Conservation (phyloP, 768 basidiomycete species). For the Chalciporus pseudorubinellus region DNA sequence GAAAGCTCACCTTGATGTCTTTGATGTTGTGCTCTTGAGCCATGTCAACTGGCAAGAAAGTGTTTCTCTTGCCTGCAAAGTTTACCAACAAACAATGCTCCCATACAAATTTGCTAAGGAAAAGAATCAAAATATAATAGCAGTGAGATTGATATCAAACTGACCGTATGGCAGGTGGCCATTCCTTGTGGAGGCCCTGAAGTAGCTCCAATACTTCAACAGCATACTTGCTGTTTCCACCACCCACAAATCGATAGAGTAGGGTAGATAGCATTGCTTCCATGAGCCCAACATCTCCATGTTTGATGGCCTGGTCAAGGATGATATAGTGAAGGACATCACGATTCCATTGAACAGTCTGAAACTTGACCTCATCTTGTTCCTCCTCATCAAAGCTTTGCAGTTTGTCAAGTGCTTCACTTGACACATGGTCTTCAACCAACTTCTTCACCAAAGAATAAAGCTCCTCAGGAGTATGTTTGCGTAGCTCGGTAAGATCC, state of each 20-base stretch:
- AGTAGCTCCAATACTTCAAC: slow-evolving; percentile 28
- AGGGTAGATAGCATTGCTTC: slow-evolving; percentile 24
- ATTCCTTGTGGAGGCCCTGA: slow-evolving; percentile 27
- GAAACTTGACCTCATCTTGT: slow-evolving; percentile 26
- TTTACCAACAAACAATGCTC: no score
- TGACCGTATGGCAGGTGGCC: slow-evolving; percentile 22
- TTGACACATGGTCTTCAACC: slow-evolving; percentile 29
- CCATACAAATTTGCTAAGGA: no score
- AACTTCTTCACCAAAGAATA: not conserved
- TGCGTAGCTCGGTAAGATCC: slow-evolving; percentile 18
- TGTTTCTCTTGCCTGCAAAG: not conserved
- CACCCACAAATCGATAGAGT: slow-evolving; percentile 26
- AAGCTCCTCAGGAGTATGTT: slow-evolving; percentile 34
- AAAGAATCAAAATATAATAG: no score
- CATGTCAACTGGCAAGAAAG: slow-evolving; percentile 23
- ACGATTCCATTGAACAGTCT: slow-evolving; percentile 32
- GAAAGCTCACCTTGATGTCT: slow-evolving; percentile 26
- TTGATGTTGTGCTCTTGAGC: slow-evolving; percentile 37
- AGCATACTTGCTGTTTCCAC: slow-evolving; percentile 25
- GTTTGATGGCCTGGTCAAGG: slow-evolving; percentile 34
- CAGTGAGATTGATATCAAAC: not conserved
- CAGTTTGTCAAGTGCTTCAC: slow-evolving; percentile 29
- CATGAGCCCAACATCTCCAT: slow-evolving; percentile 30
- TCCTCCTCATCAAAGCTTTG: slow-evolving; percentile 12
- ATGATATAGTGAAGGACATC: slow-evolving; percentile 39